Evolutionary conservation across 2,329 filamentous ascomycete species (phyloP).

Genomic region (Cladosporium velox): DNA sequence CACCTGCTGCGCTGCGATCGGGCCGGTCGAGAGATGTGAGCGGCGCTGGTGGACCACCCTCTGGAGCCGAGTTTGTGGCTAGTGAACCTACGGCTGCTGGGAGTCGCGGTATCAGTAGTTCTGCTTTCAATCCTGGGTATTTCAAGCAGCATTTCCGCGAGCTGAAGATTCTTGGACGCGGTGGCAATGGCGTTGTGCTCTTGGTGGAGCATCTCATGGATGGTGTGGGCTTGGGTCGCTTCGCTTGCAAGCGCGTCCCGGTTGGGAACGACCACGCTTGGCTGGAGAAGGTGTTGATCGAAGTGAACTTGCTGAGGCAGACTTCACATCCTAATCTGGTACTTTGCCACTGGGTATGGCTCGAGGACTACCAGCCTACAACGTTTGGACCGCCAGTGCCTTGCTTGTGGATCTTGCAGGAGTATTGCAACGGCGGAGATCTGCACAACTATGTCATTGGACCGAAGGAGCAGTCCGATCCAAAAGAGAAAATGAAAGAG

Average conservation of each 20-base stretch:
- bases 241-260: conserved; percentile 94
- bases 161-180: conserved; percentile 79
- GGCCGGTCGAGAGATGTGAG: conserved; percentile 37
- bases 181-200: conserved; percentile 91
- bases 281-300: conserved; percentile 90
- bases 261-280: conserved; percentile 91
- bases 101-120: conserved; percentile 72
- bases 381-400: conserved; percentile 87
- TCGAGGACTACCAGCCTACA: conserved; percentile 82
- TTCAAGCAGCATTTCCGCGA: conserved; percentile 93
- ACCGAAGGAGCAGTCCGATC: conserved; percentile 65
- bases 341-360: conserved; percentile 95
- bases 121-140: conserved; percentile 89
- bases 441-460: conserved; percentile 85
- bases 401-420: conserved; percentile 94
- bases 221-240: conserved; percentile 82
- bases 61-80: conserved; percentile 53
- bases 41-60: conserved; percentile 42
- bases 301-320: conserved; percentile 89
- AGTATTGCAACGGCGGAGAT: conserved; percentile 95
- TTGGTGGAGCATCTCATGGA: conserved; percentile 93
- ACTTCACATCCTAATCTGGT: conserved; percentile 94
- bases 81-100: conserved; percentile 44
- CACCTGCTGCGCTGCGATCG: conserved; percentile 41
- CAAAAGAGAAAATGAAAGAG: conserved; percentile 80